Evolutionary conservation across 495 filamentous ascomycete genomes (phyloP), one percentile per base, ranked within the genome.

Genomic region (Aspergillus sclerotiicarbonarius): DNA sequence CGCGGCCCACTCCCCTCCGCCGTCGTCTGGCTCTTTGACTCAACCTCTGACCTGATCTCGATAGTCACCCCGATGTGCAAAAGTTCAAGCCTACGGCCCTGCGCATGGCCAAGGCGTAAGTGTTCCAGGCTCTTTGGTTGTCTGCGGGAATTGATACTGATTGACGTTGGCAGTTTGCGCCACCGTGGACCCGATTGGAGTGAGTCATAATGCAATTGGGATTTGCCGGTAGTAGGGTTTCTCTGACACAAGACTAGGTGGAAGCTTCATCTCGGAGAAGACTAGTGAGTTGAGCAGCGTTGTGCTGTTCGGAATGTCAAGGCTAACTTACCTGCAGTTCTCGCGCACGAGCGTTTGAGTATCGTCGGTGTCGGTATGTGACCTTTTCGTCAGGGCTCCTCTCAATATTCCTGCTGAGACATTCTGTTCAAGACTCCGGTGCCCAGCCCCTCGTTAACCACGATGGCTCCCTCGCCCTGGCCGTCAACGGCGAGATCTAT

Each of bases 401-500:
- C 55, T 25, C 37, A 30, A 43, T 30, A 32, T 37, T 1, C 51
- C 21, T 49, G 44, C n/a, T 59, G 52, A 58, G 68, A 72, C 60
- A 56, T 57, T 25, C 31, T 58, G 41, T 59, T 25, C 35, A 64
- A 96, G 94, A 96, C 75, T 90, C 86, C 66, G 94, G 94, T 67
- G 94, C 94, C 39, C 94, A 98, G 75, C 94, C 94, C 51, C 83
- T 98, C 47, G 86, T 94, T 74, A 98, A 90, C 80, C 86, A 91
- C 53, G 92, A 96, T 68, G 88, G 84, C 54, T 88, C 83, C 59
- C 86, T 98, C 61, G 86, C 91, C 56, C 84, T 98, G 50, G 94
- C 94, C 57, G 94, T 97, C 86, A 98, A 98, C 76, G 94, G 94
- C 75, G 94, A 98, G 75, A 98, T 98, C 72, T 98, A 98, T 82